Percentiles rank a stretch among this genome's conserved stretches.
These are phyloP conservation scores for Rosa rugosa DNA, from an alignment of 306 rosid species.

Conservation along the genomic window DNA sequence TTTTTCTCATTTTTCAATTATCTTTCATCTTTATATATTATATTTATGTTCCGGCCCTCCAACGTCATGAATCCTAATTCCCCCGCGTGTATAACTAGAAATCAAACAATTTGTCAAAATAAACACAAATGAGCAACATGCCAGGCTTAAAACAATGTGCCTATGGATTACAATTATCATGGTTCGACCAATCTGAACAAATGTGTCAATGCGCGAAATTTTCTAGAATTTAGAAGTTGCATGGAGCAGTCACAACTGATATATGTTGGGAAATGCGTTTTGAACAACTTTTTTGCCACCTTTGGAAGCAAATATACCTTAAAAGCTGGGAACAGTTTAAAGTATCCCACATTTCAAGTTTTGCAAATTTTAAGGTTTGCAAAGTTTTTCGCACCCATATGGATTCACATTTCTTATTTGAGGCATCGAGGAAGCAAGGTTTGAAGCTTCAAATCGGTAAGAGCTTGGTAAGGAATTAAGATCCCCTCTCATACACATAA, in stretches of 20 bases:
- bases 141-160: too few species aligned
- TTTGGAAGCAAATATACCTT: neutral
- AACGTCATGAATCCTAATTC: too few species aligned
- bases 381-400: neutral
- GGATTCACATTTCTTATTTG: neutral
- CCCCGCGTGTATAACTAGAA: too few species aligned
- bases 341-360: neutral
- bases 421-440: neutral
- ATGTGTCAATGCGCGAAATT: neutral
- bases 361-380: constrained; percentile 3
- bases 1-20: too few species aligned
- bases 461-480: neutral
- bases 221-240: neutral
- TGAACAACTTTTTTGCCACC: neutral
- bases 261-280: constrained; percentile 6
- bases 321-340: neutral
- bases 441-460: neutral
- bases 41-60: too few species aligned
- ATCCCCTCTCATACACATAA: neutral
- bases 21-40: too few species aligned
- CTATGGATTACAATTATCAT: too few species aligned
- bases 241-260: neutral
- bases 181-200: too few species aligned
- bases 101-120: too few species aligned
- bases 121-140: too few species aligned